These are phyloP conservation scores for Fusarium sp. DNA, from an alignment of 2,329 filamentous ascomycete species.

Conservation along the genomic window DNA sequence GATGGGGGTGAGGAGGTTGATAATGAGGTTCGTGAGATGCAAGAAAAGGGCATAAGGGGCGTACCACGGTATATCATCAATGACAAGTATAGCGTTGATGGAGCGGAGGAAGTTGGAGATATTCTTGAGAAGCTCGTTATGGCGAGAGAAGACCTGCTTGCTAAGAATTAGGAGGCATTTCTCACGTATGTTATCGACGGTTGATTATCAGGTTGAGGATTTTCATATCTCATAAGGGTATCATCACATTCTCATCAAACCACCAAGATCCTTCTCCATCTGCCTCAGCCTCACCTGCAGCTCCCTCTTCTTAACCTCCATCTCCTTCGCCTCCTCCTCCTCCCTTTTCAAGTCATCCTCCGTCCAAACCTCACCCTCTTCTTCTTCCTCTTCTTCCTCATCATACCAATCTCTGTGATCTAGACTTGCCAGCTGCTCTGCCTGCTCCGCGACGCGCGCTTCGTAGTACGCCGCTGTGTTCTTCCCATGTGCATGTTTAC, in stretches of 20 bases:
- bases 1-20: conserved; percentile 68
- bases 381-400: conserved; percentile 62
- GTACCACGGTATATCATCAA: conserved; percentile 83
- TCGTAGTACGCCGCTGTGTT: conserved; percentile 86
- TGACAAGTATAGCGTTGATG: conserved; percentile 71
- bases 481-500: conserved; percentile 75
- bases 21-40: conserved; percentile 62
- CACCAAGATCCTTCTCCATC: conserved; percentile 67
- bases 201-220: not conserved
- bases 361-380: conserved; percentile 63
- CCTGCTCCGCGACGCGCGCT: conserved; percentile 79
- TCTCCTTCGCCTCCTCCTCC: conserved; percentile 71
- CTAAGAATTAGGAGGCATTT: not conserved
- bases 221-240: conserved; percentile 32
- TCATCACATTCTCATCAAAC: conserved; percentile 61
- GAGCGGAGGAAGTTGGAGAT: conserved; percentile 74
- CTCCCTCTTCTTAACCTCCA: conserved; percentile 67
- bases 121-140: conserved; percentile 75
- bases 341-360: conserved; percentile 76
- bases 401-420: conserved; percentile 69
- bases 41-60: conserved; percentile 65
- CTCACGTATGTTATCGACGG: not conserved
- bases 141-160: conserved; percentile 49
- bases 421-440: conserved; percentile 76
- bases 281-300: conserved; percentile 62